Percentiles rank a stretch among this genome's conserved stretches.
These are phyloP conservation scores for Ogataea dorogensis DNA, from an alignment of 805 yeast genomes.

Conservation along the genomic window DNA sequence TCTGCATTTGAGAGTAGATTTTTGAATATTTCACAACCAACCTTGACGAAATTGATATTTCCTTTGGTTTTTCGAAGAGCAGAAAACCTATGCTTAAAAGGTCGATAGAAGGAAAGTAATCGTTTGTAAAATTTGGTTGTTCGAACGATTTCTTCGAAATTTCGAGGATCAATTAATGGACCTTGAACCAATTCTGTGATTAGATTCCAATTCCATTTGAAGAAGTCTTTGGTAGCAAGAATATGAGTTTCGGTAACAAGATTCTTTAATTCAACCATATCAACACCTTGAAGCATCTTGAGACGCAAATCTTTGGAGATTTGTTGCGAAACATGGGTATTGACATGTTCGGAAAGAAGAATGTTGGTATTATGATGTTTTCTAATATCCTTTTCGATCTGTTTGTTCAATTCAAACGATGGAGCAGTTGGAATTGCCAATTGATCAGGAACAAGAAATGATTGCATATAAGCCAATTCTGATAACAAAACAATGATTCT, in stretches of 20 bases:
- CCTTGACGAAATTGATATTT: conserved; percentile 57
- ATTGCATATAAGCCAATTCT: conserved; percentile 56
- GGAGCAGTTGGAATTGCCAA: conserved; percentile 30
- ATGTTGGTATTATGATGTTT: conserved; percentile 21
- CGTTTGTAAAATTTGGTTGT: conserved; percentile 86
- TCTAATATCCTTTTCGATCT: conserved; percentile 30
- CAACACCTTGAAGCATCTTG: conserved; percentile 34
- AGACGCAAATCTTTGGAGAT: conserved; percentile 27
- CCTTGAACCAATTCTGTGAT: conserved; percentile 75
- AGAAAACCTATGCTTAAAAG: conserved; percentile 82
- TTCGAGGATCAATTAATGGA: conserved; percentile 67
- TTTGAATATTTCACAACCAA: conserved; percentile 74
- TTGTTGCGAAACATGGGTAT: conserved; percentile 15
- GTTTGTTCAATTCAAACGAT: conserved; percentile 27
- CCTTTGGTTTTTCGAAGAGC: conserved; percentile 47
- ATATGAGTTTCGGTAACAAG: conserved; percentile 70
- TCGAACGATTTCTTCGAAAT: conserved; percentile 73
- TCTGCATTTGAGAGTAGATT: conserved; percentile 58
- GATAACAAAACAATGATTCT: conserved; percentile 67
- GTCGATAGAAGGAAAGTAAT: conserved; percentile 81
- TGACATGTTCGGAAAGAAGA: conserved; percentile 15
- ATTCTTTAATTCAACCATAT: conserved; percentile 65
- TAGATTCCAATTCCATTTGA: conserved; percentile 86
- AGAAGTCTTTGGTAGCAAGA: conserved; percentile 70
- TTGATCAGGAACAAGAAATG: conserved; percentile 52